Evolutionary conservation across 148 eudicot species (phyloP), one percentile per base, ranked within the genome.

Genomic region (Mesembryanthemum crystallinum): DNA sequence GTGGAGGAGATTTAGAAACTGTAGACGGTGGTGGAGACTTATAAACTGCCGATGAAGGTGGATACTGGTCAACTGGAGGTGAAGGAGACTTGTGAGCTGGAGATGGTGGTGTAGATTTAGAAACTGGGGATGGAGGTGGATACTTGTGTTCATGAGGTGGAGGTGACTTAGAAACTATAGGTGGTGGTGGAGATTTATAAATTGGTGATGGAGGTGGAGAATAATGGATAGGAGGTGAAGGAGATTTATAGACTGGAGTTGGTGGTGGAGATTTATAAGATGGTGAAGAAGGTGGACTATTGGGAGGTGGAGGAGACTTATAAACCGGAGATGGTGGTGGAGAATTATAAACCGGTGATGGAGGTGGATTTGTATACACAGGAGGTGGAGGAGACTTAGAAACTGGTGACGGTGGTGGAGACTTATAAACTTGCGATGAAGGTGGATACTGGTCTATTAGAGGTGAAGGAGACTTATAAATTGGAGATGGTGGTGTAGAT

Each of bases 401-500:
- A 5, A n/a, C 10, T 13, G 69, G n/a, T n/a, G n/a, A n/a, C n/a
- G n/a, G n/a, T n/a, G n/a, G n/a, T n/a, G n/a, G 63, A 23, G 29
- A 55, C 6, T 59, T 59, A 29, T 23, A 59, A 23, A 59, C 24
- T 0, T 10, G 60, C 5, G 3, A 1, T 18, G 21, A 32, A 1
- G 65, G 32, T 67, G 71, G 30, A 1, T 61, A 61, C 24, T 67
- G 12, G 25, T 32, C 8, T n/a, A 5, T 5, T n/a, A n/a, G n/a
- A n/a, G n/a, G n/a, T 33, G 80, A 76, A 12, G 80, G 73, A 0
- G 82, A 78, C 49, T 67, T 73, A 35, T 69, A 27, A 4, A 45
- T 29, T 0, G 55, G 85, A 11, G 72, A 70, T 8, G 77, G 80
- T 10, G 75, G 75, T 37, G 86, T 71, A 47, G 54, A 66, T 58